Evolutionary conservation across 345 rosid species (phyloP), one percentile per base, ranked within the genome.

Genomic region (Rubroshorea leprosula): DNA sequence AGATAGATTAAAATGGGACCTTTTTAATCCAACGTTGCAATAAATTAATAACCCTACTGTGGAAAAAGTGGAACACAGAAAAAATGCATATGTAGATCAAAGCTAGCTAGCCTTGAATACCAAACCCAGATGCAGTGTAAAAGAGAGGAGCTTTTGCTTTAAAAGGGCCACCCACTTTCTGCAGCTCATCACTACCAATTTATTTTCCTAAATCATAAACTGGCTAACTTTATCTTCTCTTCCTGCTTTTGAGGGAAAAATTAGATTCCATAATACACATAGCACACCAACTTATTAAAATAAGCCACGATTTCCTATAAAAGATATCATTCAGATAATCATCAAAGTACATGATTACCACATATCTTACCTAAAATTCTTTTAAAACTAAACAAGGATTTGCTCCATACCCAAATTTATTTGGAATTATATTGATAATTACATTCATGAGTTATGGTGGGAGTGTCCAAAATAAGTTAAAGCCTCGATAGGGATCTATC

Each of bases 121-220:
- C 53, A 47, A 20, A 7, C 21, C 19, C 23, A 57, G 25, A 27
- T 23, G 14, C 41, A 49, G 6, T 25, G 19, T 26, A 59, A 59
- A 27, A 29, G 52, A 29, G 21, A 49, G 3, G 20, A 60, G 63
- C 63, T 60, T 60, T 49, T 60, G 63, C 55, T 73, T 80, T 77
- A 69, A 80, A 80, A 80, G 82, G 73, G 74, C 67, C 76, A 68
- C 78, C 75, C 74, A 72, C 85, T 80, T 80, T 75, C 78, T 68
- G 78, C 76, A 54, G 62, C 63, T 67, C 62, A 63, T 44, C n/a
- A n/a, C n/a, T n/a, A n/a, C n/a, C n/a, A n/a, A n/a, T n/a, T n/a
- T 61, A 11, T 47, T 59, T 66, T 62, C 21, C 49, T 51, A 58
- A 59, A 20, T 49, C 66, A 58, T 58, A n/a, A n/a, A n/a, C n/a